These are phyloP conservation scores for Ehretia macrophylla DNA, from an alignment of 257 asterid genomes.

Conservation along the genomic window DNA sequence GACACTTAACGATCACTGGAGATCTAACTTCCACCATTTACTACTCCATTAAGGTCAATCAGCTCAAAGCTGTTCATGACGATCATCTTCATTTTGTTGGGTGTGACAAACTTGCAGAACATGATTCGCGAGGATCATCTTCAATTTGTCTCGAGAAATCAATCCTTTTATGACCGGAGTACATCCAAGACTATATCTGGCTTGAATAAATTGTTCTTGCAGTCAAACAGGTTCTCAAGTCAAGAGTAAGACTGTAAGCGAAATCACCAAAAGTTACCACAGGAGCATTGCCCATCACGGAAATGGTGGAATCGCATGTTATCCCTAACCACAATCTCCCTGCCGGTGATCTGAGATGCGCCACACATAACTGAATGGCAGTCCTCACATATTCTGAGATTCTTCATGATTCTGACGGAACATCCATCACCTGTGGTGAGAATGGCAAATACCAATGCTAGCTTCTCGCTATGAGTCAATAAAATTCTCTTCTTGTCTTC, in stretches of 20 bases:
- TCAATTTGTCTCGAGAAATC: too few species aligned
- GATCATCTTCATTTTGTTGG: too few species aligned
- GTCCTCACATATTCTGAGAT: slow-evolving; percentile 81
- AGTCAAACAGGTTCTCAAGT: too few species aligned
- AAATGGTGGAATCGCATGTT: slow-evolving; percentile 87
- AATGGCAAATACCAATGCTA: slow-evolving; percentile 60
- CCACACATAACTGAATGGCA: slow-evolving; percentile 70
- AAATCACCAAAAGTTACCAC: slow-evolving; percentile 70
- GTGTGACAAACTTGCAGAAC: too few species aligned
- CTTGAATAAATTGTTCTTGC: too few species aligned
- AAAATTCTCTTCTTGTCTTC: slow-evolving; percentile 58
- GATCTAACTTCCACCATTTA: too few species aligned
- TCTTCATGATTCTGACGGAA: slow-evolving; percentile 63
- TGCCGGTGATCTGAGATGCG: slow-evolving; percentile 46
- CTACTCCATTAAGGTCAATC: too few species aligned
- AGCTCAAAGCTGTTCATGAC: too few species aligned
- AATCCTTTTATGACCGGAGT: too few species aligned
- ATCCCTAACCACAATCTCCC: slow-evolving; percentile 72
- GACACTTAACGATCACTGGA: too few species aligned
- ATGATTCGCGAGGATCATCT: too few species aligned
- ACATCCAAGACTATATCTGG: too few species aligned
- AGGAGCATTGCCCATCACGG: slow-evolving; percentile 61
- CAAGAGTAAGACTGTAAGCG: neutral
- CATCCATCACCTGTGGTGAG: slow-evolving; percentile 26
- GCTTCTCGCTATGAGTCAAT: slow-evolving; percentile 72